phyloP scores from a whole-genome alignment of 2,329 filamentous ascomycete species.

The Epicoccum sorghinum region DNA sequence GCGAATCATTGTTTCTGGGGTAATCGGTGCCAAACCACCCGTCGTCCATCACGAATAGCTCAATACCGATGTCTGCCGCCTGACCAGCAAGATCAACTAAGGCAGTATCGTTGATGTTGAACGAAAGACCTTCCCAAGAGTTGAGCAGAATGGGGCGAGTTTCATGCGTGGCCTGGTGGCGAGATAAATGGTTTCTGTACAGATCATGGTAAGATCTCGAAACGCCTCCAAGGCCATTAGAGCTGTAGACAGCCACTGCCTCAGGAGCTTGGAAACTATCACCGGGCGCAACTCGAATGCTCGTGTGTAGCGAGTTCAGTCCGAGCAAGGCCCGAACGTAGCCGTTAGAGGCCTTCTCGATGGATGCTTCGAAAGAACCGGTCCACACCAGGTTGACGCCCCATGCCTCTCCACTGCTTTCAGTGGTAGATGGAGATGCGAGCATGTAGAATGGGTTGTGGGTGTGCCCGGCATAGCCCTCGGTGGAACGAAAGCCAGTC shows the following conservation, averaged over 20 bases:
- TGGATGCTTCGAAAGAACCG: conserved; percentile 66
- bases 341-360: conserved; percentile 68
- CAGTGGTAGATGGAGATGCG: conserved; percentile 63
- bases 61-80: conserved; percentile 64
- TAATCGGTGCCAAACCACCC: conserved; percentile 70
- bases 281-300: conserved; percentile 62
- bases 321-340: conserved; percentile 66
- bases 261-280: conserved; percentile 67
- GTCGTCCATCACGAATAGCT: conserved; percentile 69
- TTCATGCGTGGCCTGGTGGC: conserved; percentile 60
- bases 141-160: conserved; percentile 65
- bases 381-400: conserved; percentile 70
- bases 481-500: conserved; percentile 64
- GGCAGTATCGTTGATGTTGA: conserved; percentile 63
- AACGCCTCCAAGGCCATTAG: conserved; percentile 64
- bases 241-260: conserved; percentile 67
- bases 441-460: conserved; percentile 70
- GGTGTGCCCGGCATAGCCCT: conserved; percentile 67
- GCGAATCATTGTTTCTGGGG: conserved; percentile 62
- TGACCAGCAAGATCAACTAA: conserved; percentile 63
- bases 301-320: conserved; percentile 66
- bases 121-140: conserved; percentile 69
- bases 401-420: conserved; percentile 66
- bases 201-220: conserved; percentile 67
- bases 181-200: conserved; percentile 66